Base-by-base conservation (phyloP, 495 filamentous ascomycete species). In the Massariosphaeria phaeospora region DNA sequence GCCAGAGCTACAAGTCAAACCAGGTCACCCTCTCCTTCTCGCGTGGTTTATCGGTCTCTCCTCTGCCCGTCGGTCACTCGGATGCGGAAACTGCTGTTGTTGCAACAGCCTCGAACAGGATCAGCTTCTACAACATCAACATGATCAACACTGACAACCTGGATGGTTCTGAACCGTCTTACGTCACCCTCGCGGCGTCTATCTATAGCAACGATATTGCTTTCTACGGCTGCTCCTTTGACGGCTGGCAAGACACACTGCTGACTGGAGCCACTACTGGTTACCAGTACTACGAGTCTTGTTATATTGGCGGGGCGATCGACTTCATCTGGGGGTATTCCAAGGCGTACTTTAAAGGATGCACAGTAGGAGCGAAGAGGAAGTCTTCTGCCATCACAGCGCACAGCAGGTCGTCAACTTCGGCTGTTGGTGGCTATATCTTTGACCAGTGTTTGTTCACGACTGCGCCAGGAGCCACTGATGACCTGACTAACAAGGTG, bases 301-400 rank as follows among this genome's bases (percentile, higher is more conserved):
- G 42, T 25, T 55, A 55, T 18, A 48, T 60, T 15, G 57, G 34
- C 3, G 57, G 57, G 4, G 57, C 57, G 4, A 55, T 60, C 15
- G 57, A 60, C 38, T 60, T 60, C 43, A 60, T 60, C 20, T 60
- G 57, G 57, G 57, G 57, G 3, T 60, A 60, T 44, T 55, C 51
- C 3, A 55, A 55, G n/a, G 57, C 57, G 4, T 60, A 60, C 46
- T 60, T 60, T 51, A 60, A 60, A 31, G 57, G 57, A 15, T 60
- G 57, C 31, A 60, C 57, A 8, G 55, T 60, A 18, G 57, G 42
- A 6, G 57, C 51, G 10, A 60, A 60, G 51, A 29, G 57, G 2
- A n/a, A 20, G 8, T 30, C 21, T 9, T 60, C 57, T 31, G 49
- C 50, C 3, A 60, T 60, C 31, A 60, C 57, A 2, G 57, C 57